Evolutionary conservation across 2,329 filamentous ascomycete genomes (phyloP).

Genomic region (Colletotrichum lini): DNA sequence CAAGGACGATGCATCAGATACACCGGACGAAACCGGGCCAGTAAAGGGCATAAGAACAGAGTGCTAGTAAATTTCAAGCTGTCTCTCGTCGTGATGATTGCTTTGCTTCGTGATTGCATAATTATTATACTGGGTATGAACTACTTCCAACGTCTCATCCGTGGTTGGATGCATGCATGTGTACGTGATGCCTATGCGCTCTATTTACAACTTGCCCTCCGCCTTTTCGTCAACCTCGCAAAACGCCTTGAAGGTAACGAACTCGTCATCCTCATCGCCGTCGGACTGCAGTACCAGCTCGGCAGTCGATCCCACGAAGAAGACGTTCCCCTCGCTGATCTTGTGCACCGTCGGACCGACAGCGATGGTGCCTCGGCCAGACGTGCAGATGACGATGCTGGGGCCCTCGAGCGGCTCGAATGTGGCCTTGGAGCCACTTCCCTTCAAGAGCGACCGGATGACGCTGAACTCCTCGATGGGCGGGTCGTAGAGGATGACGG

Average conservation of each 20-base stretch:
- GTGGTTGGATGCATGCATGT: not conserved
- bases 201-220: conserved; percentile 49
- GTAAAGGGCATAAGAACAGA: not conserved
- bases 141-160: conserved; percentile 1
- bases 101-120: not conserved
- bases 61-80: not conserved
- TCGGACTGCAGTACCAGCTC: conserved; percentile 83
- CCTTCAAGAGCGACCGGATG: conserved; percentile 82
- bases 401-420: conserved; percentile 91
- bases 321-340: conserved; percentile 80
- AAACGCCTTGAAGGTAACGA: conserved; percentile 94
- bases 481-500: conserved; percentile 86
- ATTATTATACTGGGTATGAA: conserved; percentile 35
- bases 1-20: not conserved
- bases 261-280: conserved; percentile 73
- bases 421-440: conserved; percentile 82
- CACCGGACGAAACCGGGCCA: not conserved
- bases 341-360: conserved; percentile 87
- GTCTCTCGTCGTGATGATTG: conserved; percentile 10
- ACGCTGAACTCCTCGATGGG: conserved; percentile 98
- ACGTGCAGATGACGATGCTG: conserved; percentile 92
- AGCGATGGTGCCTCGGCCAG: conserved; percentile 84
- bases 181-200: not conserved
- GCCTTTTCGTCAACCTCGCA: conserved; percentile 79
- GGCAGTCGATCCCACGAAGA: conserved; percentile 90